Evolutionary conservation across 1,139 yeast genomes (phyloP), one percentile per base, ranked within the genome.

Genomic region (Diutina sp.): DNA sequence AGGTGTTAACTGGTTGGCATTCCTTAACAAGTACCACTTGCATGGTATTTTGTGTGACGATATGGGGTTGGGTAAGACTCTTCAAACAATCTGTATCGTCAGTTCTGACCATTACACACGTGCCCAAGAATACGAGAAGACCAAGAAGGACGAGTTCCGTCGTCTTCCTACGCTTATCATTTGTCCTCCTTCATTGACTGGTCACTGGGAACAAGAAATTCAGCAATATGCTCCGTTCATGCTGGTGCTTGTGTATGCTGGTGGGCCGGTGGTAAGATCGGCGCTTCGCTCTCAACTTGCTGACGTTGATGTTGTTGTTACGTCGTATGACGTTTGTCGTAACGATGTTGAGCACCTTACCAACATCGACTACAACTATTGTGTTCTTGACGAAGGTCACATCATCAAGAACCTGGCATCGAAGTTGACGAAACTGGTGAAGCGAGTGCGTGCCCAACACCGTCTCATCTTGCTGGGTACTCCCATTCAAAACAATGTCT

Each of bases 21-120:
- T 95, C 67, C 78, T 95, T 65, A 95, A 93, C 72, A 89, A 89
- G 66, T 95, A 95, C 66, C 97, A 93, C 69, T 74, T 95, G 56
- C 99, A 95, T 71, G 99, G 99, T 56, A 90, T 95, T 65, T 74
- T 95, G 56, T 93, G 99, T 81, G 99, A 95, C 70, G 99, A 95
- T 82, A 95, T 95, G 99, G 99, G 99, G 12, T 78, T 95, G 46
- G 99, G 99, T 58, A 95, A 95, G 68, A 95, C 99, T 0, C 77
- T 95, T 60, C 99, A 95, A 70, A 91, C 99, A 0, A 90, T 95
- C 65, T 95, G 99, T 72, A 93, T 95, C 61, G 90, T 95, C 57
- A 88, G 99, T 0, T 90, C 97, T 64, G 99, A 95, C 66, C 99
- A 95, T 67, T 89, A 90, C 66, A 66, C 89, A 61, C 82, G 99